Evolutionary conservation across 805 yeast species (phyloP), one percentile per base, ranked within the genome.

Genomic region (Lachancea thermotolerans): DNA sequence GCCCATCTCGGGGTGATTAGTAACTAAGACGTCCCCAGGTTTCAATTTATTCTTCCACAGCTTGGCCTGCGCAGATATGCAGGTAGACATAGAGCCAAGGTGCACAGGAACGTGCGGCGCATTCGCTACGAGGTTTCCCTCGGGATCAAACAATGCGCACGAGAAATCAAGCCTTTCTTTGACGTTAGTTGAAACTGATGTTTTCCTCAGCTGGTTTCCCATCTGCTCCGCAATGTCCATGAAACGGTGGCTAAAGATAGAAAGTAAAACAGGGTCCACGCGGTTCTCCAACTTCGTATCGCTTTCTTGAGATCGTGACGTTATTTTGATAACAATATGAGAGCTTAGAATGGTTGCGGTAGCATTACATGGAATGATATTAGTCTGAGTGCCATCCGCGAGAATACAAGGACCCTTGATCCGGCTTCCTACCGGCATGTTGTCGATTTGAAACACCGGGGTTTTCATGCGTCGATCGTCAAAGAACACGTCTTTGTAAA

Each of bases 211-310:
- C 4, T 90, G 82, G 32, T 75, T 76, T 33, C 95, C 91, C 95
- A 86, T 86, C 58, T 84, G 91, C 54, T 86, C 95, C 8, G 95
- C 95, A 61, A 87, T 85, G 50, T 87, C 88, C 91, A 86, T 85
- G 62, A 86, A 86, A 49, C 95, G 70, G 62, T 85, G 89, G 30
- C 87, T 82, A 64, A 86, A 86, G 18, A 86, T 82, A 0, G 95
- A 83, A 34, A 86, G 63, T 51, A 80, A 67, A 30, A 86, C 77
- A 1, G 93, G 93, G 53, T 86, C 58, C 15, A 52, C 47, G 1
- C 49, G 29, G 15, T 38, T 18, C 4, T 41, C 28, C 2, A 38
- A 39, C 7, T 45, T 46, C 32, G 50, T 44, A 4, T 46, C 48
- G 14, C 57, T 44, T 21, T 34, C 39, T 34, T 35, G 31, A 4